Evolutionary conservation across 805 yeast genomes (phyloP).

Genomic region (Schizosaccharomyces osmophilus): DNA sequence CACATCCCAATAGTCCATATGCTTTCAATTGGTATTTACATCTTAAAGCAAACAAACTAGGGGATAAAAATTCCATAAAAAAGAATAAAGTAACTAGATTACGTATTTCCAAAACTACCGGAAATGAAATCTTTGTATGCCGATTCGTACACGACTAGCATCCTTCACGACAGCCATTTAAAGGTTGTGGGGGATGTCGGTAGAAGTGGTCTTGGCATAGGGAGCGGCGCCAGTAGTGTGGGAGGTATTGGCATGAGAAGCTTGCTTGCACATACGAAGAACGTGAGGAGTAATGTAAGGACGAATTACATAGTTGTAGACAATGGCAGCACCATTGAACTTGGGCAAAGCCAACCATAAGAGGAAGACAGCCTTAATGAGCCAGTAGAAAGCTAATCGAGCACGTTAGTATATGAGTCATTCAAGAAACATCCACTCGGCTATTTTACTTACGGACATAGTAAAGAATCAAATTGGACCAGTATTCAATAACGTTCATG

Average conservation of each 20-base stretch:
- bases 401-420: no score
- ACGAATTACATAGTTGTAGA: conserved; percentile 39
- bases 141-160: not conserved
- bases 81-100: no score
- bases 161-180: not conserved
- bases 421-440: not conserved
- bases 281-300: conserved; percentile 27
- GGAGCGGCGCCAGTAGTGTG: not conserved
- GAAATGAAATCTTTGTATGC: no score
- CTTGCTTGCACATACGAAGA: not conserved
- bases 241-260: not conserved
- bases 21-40: no score
- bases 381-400: conserved; percentile 52
- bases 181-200: not conserved
- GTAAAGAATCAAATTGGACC: conserved; percentile 79
- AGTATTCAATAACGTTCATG: conserved; percentile 77
- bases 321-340: conserved; percentile 59
- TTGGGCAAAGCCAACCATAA: conserved; percentile 72
- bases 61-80: no score
- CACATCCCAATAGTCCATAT: no score
- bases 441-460: conserved; percentile 21
- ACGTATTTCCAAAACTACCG: no score
- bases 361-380: conserved; percentile 71
- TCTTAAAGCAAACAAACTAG: no score
- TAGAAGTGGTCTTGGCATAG: not conserved